Percentiles rank a stretch among this genome's conserved stretches.
phyloP scores from a whole-genome alignment of 2,329 filamentous ascomycete species.

The Talaromyces sp. region DNA sequence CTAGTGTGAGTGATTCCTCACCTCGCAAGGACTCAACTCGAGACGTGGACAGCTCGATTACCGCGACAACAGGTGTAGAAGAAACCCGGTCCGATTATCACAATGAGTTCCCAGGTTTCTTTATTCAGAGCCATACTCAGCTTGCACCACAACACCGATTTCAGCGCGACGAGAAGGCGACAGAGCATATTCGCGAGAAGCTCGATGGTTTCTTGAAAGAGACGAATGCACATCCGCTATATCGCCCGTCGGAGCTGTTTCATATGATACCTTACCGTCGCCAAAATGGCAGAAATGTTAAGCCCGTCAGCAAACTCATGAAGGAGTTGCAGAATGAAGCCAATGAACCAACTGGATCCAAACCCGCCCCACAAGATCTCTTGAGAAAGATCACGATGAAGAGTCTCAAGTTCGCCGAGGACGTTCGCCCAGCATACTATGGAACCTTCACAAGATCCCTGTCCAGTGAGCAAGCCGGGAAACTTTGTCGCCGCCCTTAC shows the following conservation, averaged over 20 bases:
- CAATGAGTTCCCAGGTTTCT: conserved; percentile 74
- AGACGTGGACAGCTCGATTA: conserved; percentile 9
- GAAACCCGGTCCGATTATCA: conserved; percentile 52
- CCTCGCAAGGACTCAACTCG: conserved; percentile 14
- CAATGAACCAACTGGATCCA: conserved; percentile 25
- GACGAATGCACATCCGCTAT: conserved; percentile 15
- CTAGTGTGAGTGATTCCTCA: conserved; percentile 14
- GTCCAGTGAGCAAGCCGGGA: conserved; percentile 34
- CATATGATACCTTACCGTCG: conserved; percentile 33
- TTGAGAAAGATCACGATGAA: conserved; percentile 51
- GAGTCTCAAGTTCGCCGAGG: conserved; percentile 55
- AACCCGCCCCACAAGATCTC: conserved; percentile 29
- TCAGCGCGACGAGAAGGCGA: conserved; percentile 54
- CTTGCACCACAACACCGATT: conserved; percentile 57
- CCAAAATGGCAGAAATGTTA: conserved; percentile 24
- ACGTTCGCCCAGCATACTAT: conserved; percentile 58
- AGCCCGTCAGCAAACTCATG: conserved; percentile 57
- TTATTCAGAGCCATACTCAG: conserved; percentile 65
- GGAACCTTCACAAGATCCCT: conserved; percentile 54
- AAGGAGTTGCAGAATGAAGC: conserved; percentile 45
- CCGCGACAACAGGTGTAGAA: conserved; percentile 14
- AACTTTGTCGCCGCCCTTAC: conserved; percentile 52
- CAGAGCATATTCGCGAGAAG: conserved; percentile 48
- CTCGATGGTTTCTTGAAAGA: conserved; percentile 35
- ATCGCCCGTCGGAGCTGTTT: conserved; percentile 32